Evolutionary conservation across 2,329 filamentous ascomycete species (phyloP).

Genomic region (Ophiostoma fasciatum): DNA sequence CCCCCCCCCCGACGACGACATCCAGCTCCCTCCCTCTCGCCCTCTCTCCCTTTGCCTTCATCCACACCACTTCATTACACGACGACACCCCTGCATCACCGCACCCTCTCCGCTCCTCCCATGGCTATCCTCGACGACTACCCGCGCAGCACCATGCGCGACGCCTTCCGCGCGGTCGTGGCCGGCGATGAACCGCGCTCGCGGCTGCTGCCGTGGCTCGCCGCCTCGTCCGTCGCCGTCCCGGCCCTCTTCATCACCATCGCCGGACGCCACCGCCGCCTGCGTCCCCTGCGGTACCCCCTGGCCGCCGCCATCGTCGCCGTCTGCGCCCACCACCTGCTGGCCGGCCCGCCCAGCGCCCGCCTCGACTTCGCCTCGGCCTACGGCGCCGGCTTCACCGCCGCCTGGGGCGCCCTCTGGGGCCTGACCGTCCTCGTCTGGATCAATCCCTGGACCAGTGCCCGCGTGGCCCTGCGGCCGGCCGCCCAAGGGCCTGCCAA

Average conservation of each 20-base stretch:
- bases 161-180: constrained; percentile 5
- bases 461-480: constrained; percentile 25
- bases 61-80: no score
- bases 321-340: constrained; percentile 24
- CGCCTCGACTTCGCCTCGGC: constrained; percentile 33
- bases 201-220: constrained; percentile 35
- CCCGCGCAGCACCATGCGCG: constrained; percentile 9
- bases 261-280: constrained; percentile 23
- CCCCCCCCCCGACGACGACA: no score
- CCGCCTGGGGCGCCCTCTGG: constrained; percentile 35
- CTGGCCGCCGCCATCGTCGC: constrained; percentile 28
- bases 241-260: constrained; percentile 40
- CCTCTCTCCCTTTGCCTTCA: neutral
- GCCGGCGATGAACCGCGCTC: constrained; percentile 18
- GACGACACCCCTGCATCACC: no score
- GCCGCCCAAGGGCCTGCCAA: neutral
- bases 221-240: constrained; percentile 32
- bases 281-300: constrained; percentile 27
- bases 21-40: no score
- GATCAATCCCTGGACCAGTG: constrained; percentile 37
- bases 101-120: no score
- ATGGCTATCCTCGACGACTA: constrained; percentile 8
- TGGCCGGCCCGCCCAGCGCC: constrained; percentile 6
- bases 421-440: constrained; percentile 35
- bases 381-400: constrained; percentile 35